Conservation (phyloP, 2,329 filamentous ascomycete species). For the Mycocentrospora acerina region DNA sequence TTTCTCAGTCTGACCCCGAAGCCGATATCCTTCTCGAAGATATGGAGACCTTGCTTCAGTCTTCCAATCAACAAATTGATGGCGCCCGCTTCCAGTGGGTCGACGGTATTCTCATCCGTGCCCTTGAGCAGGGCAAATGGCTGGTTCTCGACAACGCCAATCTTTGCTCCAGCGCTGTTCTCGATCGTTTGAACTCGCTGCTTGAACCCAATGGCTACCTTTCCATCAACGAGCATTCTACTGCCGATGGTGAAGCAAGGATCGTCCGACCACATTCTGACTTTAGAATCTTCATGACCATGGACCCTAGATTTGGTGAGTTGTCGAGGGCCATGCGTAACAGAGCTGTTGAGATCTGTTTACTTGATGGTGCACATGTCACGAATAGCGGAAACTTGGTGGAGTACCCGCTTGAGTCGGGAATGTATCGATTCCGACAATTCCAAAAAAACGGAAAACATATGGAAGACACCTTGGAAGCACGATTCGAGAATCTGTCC, state of each 20-base stretch:
- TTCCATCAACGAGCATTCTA: conserved; percentile 91
- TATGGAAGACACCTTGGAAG: conserved; percentile 12
- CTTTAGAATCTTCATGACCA: conserved; percentile 91
- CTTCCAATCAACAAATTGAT: conserved; percentile 58
- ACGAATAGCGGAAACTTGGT: background rate
- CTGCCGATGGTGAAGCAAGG: conserved; percentile 75
- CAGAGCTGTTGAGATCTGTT: conserved; percentile 83
- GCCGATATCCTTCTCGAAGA: conserved; percentile 47
- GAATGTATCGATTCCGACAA: conserved; percentile 43
- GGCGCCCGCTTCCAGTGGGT: conserved; percentile 93
- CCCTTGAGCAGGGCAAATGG: conserved; percentile 84
- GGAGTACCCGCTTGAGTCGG: conserved; percentile 41
- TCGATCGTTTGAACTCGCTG: conserved; percentile 91
- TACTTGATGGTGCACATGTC: conserved; percentile 45
- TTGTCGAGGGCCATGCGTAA: conserved; percentile 96
- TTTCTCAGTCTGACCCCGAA: conserved; percentile 15
- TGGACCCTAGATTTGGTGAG: conserved; percentile 90
- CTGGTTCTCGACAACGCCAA: conserved; percentile 96
- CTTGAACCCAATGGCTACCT: conserved; percentile 87
- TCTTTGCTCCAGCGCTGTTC: conserved; percentile 88
- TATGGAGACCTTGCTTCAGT: conserved; percentile 54
- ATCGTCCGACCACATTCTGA: conserved; percentile 79
- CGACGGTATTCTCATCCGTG: conserved; percentile 87
- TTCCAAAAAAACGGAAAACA: conserved; percentile 15
- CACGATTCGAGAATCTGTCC: conserved; percentile 41